Evolutionary conservation across 148 eudicot species (phyloP), one percentile per base, ranked within the genome.

Genomic region (Fagopyrum homotropicum): DNA sequence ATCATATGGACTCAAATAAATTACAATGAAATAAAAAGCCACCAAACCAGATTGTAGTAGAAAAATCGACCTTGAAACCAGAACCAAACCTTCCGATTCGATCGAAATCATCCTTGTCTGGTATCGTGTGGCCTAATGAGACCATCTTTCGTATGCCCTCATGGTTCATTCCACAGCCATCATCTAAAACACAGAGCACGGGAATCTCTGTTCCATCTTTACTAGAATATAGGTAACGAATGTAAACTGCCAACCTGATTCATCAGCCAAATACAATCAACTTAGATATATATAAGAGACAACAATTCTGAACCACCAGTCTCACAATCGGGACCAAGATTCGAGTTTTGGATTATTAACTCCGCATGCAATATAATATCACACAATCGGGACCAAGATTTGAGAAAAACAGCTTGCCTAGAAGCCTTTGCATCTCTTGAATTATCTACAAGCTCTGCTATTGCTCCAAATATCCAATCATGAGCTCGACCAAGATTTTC

Each of bases 401-500:
- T 69, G 72, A n/a, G 74, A 22, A 64, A 74, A 52, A 29, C 35
- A 64, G 79, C 83, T 40, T 52, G 86, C 97, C 77, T 84, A 44
- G 84, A 79, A 19, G 97, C 86, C 76, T 83, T 81, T 17, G 97
- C 97, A 76, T 91, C 97, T 83, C 89, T 89, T 54, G 97, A 78
- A 83, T 89, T 91, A 81, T 89, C 91, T 69, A 91, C 85, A 73
- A 91, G 86, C 83, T 91, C 97, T 14, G 97, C 93, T 76, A 91
- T 84, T 79, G 93, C 93, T 75, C 97, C 97, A 81, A 91, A 89
- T 45, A 86, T 81, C 97, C 97, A 89, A 51, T 87, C 80, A 82
- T 91, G 97, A 35, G 87, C 84, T 72, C 89, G 93, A 72, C 97
- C 88, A 57, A 91, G 91, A 26, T 89, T 91, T 81, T 83, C 88